These are phyloP conservation scores for Sclerotinia sclerotiorum DNA, from an alignment of 2,329 filamentous ascomycete genomes.

Conservation along the genomic window DNA sequence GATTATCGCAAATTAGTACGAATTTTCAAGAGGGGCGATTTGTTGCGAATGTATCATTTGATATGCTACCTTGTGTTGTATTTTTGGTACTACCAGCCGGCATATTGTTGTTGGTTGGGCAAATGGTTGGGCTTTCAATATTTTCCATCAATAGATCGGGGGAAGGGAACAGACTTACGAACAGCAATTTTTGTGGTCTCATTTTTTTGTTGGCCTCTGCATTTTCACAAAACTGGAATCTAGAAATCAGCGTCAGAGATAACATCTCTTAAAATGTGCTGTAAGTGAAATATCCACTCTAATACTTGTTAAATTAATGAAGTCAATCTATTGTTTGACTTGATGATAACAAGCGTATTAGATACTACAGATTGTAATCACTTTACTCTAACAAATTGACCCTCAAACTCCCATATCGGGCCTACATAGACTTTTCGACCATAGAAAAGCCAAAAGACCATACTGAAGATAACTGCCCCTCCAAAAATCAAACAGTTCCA, in stretches of 20 bases:
- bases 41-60: not conserved
- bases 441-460: slow-evolving; percentile 21
- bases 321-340: not conserved
- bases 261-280: not conserved
- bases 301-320: not conserved
- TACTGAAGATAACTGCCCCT: slow-evolving; percentile 6
- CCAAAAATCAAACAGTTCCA: slow-evolving; percentile 21
- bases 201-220: not conserved
- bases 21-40: not conserved
- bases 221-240: no score
- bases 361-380: not conserved
- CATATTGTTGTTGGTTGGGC: no score
- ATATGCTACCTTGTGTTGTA: no score
- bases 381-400: slow-evolving; percentile 1
- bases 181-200: not conserved
- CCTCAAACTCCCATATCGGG: slow-evolving; percentile 8
- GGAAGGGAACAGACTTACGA: no score
- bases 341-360: not conserved
- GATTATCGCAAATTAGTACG: not conserved
- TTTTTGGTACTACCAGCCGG: no score
- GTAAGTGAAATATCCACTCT: not conserved
- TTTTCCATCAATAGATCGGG: no score
- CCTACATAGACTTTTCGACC: slow-evolving; percentile 23
- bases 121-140: not conserved
- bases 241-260: not conserved